Evolutionary conservation across 2,329 filamentous ascomycete species (phyloP).

Genomic region (Neonectria neomacrospora): DNA sequence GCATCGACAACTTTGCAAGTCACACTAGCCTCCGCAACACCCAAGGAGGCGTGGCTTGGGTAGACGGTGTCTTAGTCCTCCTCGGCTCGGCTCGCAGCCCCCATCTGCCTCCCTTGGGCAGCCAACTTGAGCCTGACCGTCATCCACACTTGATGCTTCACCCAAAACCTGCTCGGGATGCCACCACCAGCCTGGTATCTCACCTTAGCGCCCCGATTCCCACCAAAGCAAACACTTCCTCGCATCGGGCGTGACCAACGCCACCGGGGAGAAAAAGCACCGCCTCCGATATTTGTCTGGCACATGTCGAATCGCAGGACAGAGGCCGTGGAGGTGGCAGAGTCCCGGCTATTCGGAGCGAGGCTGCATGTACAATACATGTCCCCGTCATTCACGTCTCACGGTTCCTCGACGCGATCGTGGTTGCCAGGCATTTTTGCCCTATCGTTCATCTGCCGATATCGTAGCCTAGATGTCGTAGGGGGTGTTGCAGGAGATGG

Average conservation of each 20-base stretch:
- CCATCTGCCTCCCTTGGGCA: background rate
- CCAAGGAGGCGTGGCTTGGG: background rate
- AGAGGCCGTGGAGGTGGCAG: background rate
- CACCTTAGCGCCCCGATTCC: background rate
- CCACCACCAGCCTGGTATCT: background rate
- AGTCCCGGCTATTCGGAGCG: constrained; percentile 22
- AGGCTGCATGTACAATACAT: constrained; percentile 14
- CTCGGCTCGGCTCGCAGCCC: background rate
- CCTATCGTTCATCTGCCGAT: constrained; percentile 16
- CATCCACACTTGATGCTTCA: background rate
- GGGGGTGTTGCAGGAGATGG: constrained; percentile 10
- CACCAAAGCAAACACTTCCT: background rate
- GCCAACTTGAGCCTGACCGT: background rate
- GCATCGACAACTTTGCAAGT: background rate
- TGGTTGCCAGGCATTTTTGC: background rate
- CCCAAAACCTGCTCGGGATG: background rate
- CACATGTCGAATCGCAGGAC: constrained; percentile 2
- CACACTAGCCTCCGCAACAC: background rate
- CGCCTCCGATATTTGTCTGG: background rate
- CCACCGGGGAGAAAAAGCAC: background rate
- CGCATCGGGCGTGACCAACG: background rate
- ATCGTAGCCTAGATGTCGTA: background rate
- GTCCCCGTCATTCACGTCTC: constrained; percentile 18
- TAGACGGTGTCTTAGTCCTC: background rate
- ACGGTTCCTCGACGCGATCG: background rate